A percentile compares a stretch with the other conserved stretches of the same genome.
Evolutionary conservation across 331 rosid genomes (phyloP).

Genomic region (Quercus phellos): DNA sequence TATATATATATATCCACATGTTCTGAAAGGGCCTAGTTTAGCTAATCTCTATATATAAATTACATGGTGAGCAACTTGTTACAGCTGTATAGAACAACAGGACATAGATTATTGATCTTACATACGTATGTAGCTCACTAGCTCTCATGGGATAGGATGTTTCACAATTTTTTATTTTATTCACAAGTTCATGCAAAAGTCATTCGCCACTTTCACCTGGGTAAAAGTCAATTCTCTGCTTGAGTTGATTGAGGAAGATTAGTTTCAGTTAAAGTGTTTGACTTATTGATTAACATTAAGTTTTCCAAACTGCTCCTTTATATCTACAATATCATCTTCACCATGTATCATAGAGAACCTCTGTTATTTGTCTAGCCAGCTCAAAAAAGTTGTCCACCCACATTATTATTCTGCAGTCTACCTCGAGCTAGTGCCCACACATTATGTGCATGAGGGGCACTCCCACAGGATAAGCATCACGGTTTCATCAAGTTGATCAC

Average conservation of each 20-base stretch:
- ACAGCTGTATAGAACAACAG: background rate
- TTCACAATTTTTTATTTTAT: background rate
- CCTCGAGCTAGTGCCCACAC: too few relatives aligned
- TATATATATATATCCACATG: background rate
- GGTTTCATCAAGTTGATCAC: too few relatives aligned
- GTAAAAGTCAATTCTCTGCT: background rate
- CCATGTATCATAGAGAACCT: too few relatives aligned
- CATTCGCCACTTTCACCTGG: background rate
- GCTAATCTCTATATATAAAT: background rate
- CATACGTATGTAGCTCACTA: background rate
- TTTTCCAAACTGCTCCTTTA: slow-evolving; percentile 65
- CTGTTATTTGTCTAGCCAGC: too few relatives aligned
- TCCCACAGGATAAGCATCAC: too few relatives aligned
- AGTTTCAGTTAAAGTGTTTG: slow-evolving; percentile 54
- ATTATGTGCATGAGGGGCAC: too few relatives aligned
- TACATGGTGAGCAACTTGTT: background rate
- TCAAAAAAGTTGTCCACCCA: too few relatives aligned
- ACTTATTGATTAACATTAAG: slow-evolving; percentile 64
- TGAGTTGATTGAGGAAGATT: slow-evolving; percentile 60
- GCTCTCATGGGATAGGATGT: background rate
- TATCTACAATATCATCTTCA: slow-evolving; percentile 60
- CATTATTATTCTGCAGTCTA: too few relatives aligned
- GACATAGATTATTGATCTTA: background rate
- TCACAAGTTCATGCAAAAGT: background rate
- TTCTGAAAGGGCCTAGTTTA: background rate